Percentiles rank a stretch among this genome's conserved stretches.
These are phyloP conservation scores for Poteriospumella lacustris DNA, from an alignment of 108 stramenopile species.

Conservation along the genomic window DNA sequence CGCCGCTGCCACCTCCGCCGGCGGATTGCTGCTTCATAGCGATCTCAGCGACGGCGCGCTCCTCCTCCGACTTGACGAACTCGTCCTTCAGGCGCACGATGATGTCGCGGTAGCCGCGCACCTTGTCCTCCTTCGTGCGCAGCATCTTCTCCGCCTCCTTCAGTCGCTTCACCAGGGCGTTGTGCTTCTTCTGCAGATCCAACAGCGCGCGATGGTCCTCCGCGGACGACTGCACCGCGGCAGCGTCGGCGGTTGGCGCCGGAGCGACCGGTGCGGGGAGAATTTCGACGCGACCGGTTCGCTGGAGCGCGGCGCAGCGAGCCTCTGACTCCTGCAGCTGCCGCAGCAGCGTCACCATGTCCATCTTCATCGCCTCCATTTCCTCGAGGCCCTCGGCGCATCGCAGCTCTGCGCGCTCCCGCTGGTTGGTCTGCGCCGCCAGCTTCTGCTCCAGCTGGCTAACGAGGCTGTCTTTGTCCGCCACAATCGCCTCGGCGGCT, in stretches of 20 bases:
- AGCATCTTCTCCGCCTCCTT: constrained; percentile 31
- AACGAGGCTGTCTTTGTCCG: constrained; percentile 43
- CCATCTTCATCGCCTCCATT: constrained; percentile 46
- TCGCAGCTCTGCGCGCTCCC: constrained; percentile 47
- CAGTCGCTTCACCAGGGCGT: not conserved
- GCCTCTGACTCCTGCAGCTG: constrained; percentile 51
- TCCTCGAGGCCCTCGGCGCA: constrained; percentile 45
- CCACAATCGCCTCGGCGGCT: constrained; percentile 32
- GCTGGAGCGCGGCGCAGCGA: constrained; percentile 28
- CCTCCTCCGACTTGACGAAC: constrained; percentile 36
- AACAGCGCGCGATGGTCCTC: too few species aligned
- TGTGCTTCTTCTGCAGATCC: not conserved
- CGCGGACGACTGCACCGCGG: not conserved
- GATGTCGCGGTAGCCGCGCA: constrained; percentile 28
- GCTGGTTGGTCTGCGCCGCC: constrained; percentile 38
- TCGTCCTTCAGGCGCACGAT: constrained; percentile 42
- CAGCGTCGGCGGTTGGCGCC: not conserved
- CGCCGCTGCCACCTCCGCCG: not conserved
- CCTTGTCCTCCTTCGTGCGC: constrained; percentile 29
- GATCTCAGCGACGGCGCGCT: not conserved
- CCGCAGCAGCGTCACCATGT: constrained; percentile 43
- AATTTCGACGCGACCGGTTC: not conserved
- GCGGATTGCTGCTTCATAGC: not conserved
- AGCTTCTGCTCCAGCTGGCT: constrained; percentile 50
- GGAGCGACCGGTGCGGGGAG: not conserved